Evolutionary conservation across 441 rosid species (phyloP), one percentile per base, ranked within the genome.

Genomic region (Arabidopsis lyrata): DNA sequence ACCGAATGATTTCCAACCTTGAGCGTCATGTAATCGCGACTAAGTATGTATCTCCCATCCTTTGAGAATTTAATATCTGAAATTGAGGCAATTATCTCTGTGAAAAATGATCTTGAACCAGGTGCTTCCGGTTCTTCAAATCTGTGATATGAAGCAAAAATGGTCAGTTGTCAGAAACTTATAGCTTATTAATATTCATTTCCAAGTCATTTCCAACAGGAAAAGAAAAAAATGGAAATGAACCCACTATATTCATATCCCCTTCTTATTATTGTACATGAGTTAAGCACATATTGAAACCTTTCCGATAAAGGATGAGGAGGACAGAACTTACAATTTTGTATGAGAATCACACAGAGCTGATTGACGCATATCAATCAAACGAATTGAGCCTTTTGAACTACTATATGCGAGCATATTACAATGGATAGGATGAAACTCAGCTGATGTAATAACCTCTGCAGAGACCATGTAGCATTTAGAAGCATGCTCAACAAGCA

Each of bases 371-470:
- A 96, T 75, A 86, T 96, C 99, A 83, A 96, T 83, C 70, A 96
- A 96, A 75, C 99, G 94, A 77, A 96, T 89, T 76, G 97, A 96
- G 76, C 99, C 99, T 82, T 87, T 96, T 68, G 97, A 96, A 80
- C 99, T 96, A 81, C 99, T 93, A 79, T 96, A 96, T 42, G 97
- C 98, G 81, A 96, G 83, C 78, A 63, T 86, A 64, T 95, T 90
- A 83, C 98, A 95, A 68, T 95, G 98, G 15, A 74, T 81, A 54
- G 99, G 99, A 76, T 95, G 99, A 80, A 95, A 93, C 68, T 95
- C 98, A 54, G 99, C 99, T 52, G 98, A 90, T 34, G 99, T 96
- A 76, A 96, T 93, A 67, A 96, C 99, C 97, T 93, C 99, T 96
- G 93, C 84, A 78, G 74, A 56, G 39, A 85, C 68, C 57, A 71